Evolutionary conservation across 148 eudicot genomes (phyloP).

Genomic region (Tetragonia tetragonoides): DNA sequence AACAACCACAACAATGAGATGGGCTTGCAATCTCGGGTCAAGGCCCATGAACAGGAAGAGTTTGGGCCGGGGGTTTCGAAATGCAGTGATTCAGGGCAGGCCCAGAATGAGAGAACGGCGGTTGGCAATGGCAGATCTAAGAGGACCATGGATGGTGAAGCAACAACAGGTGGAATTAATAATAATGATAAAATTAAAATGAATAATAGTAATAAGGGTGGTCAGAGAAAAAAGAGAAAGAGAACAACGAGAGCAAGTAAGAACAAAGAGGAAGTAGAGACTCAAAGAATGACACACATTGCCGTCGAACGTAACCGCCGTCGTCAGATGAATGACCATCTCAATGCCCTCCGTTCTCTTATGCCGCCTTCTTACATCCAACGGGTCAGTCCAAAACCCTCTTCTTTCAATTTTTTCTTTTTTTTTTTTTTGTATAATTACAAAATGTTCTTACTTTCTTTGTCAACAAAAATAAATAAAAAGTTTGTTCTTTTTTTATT

Average conservation of each 20-base stretch:
- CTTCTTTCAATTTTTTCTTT: neutral
- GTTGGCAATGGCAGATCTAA: slow-evolving; percentile 19
- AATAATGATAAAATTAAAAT: too few species aligned
- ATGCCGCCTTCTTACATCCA: slow-evolving; percentile 60
- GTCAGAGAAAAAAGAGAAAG: slow-evolving; percentile 22
- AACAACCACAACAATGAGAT: neutral
- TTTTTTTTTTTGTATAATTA: neutral
- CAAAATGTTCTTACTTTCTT: neutral
- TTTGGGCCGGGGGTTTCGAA: too few species aligned
- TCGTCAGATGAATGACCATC: slow-evolving; percentile 58
- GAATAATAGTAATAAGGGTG: too few species aligned
- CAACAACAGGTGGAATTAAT: too few species aligned
- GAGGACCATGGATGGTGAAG: neutral
- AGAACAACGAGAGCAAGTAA: slow-evolving; percentile 26
- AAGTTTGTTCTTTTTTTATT: too few species aligned
- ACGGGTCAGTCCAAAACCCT: slow-evolving; percentile 32
- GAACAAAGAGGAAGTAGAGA: slow-evolving; percentile 52
- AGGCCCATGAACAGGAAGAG: slow-evolving; percentile 15
- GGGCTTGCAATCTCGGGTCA: slow-evolving; percentile 28
- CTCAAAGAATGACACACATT: slow-evolving; percentile 62
- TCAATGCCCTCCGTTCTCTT: slow-evolving; percentile 43
- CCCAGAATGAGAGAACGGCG: neutral
- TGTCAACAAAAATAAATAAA: too few species aligned
- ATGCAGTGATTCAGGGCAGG: too few species aligned
- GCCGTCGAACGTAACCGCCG: slow-evolving; percentile 61